Evolutionary conservation across 2,329 filamentous ascomycete species (phyloP).

Genomic region (Magnaporthiopsis incrustans): DNA sequence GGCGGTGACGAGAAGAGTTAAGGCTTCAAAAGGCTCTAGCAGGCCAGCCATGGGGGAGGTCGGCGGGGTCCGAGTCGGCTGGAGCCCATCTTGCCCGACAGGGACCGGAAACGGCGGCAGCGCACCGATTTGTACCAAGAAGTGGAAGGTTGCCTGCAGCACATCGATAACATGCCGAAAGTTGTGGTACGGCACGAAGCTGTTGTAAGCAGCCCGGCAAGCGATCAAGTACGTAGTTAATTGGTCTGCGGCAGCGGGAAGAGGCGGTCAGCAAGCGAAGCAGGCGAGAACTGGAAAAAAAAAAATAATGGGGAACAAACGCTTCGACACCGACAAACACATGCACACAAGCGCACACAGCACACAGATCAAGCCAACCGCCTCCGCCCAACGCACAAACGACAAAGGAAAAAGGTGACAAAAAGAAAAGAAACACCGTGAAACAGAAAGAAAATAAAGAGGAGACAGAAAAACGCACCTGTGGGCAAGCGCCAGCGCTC

Average conservation of each 20-base stretch:
- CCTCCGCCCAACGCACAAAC: not conserved
- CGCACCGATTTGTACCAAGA: conserved; percentile 72
- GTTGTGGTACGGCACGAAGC: conserved; percentile 94
- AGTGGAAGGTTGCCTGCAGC: conserved; percentile 85
- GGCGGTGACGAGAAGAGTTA: conserved; percentile 87
- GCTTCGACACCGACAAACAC: not conserved
- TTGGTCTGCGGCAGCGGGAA: conserved; percentile 47
- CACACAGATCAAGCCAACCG: not conserved
- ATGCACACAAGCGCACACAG: not conserved
- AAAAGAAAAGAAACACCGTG: conserved; percentile 1
- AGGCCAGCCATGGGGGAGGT: conserved; percentile 65
- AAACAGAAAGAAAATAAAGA: conserved; percentile 6
- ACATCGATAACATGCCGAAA: conserved; percentile 97
- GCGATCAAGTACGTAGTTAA: conserved; percentile 80
- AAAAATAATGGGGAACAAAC: not conserved
- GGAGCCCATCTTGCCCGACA: conserved; percentile 22
- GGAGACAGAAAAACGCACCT: conserved; percentile 43
- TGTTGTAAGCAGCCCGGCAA: conserved; percentile 90
- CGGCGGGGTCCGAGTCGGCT: conserved; percentile 12
- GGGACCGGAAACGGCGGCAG: conserved; percentile 55
- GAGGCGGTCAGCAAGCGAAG: conserved; percentile 28
- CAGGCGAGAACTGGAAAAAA: not conserved
- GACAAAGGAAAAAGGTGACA: conserved; percentile 1
- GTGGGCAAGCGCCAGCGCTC: conserved; percentile 71
- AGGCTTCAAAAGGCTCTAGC: conserved; percentile 76